Evolutionary conservation across 306 rosid species (phyloP).

Genomic region (Canavalia gladiata): DNA sequence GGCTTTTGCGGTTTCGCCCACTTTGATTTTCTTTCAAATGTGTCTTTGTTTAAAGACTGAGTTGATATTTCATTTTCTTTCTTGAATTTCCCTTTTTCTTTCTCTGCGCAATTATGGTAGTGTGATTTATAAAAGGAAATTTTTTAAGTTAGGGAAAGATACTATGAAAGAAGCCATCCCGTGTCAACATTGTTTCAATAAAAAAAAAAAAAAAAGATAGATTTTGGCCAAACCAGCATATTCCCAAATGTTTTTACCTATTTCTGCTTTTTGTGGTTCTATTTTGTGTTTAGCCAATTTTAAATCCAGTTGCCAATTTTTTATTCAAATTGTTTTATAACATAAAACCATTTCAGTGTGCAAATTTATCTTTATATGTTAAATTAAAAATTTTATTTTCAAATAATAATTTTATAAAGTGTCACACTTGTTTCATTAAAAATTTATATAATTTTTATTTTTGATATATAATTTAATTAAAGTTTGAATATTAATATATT

Average conservation of each 20-base stretch:
- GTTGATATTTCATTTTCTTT: background rate
- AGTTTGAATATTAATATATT: too few species aligned
- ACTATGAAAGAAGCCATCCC: background rate
- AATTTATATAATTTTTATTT: too few species aligned
- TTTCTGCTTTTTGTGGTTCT: background rate
- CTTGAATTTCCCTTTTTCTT: background rate
- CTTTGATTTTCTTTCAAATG: constrained; percentile 27
- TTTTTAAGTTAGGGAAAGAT: background rate
- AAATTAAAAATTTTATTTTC: too few species aligned
- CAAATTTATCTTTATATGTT: too few species aligned
- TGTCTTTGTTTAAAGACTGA: background rate
- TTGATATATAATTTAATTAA: too few species aligned
- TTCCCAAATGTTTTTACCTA: background rate
- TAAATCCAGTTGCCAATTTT: background rate
- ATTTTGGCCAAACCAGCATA: background rate
- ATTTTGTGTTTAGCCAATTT: background rate
- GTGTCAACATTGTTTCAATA: background rate
- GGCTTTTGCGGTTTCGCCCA: constrained; percentile 47
- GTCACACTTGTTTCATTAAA: too few species aligned
- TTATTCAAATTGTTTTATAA: too few species aligned
- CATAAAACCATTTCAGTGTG: background rate
- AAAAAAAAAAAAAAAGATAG: too few species aligned
- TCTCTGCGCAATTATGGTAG: background rate
- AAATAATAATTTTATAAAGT: too few species aligned
- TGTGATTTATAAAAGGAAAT: background rate